Evolutionary conservation across 352 stramenopile genomes (phyloP).

Genomic region (Blastocystis sp.): DNA sequence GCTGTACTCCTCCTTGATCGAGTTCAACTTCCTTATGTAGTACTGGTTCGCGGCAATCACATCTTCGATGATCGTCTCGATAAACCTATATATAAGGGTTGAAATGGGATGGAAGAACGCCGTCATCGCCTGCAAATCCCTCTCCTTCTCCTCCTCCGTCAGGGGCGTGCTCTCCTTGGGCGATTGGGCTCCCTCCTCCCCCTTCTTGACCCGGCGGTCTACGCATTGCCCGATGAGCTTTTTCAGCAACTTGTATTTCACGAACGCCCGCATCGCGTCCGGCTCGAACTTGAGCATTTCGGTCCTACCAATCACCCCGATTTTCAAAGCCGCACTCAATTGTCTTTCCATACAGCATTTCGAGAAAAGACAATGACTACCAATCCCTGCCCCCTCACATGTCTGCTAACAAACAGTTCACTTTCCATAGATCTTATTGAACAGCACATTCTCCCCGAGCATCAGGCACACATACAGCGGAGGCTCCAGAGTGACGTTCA

Average conservation of each 20-base stretch:
- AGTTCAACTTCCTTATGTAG: conserved; percentile 52
- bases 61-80: conserved; percentile 62
- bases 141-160: conserved; percentile 13
- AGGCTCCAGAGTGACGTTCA: conserved; percentile 36
- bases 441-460: conserved; percentile 33
- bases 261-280: conserved; percentile 51
- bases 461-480: conserved; percentile 59
- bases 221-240: conserved; percentile 55
- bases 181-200: background rate
- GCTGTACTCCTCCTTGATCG: conserved; percentile 35
- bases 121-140: conserved; percentile 27
- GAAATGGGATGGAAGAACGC: background rate
- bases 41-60: conserved; percentile 63
- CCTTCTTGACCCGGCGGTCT: background rate
- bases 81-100: conserved; percentile 53
- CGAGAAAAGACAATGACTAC: background rate
- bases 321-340: conserved; percentile 25
- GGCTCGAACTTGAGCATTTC: conserved; percentile 63
- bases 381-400: background rate
- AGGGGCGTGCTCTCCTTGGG: background rate
- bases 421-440: conserved; percentile 68
- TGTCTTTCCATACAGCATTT: conserved; percentile 65
- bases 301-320: conserved; percentile 11
- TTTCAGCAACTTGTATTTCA: conserved; percentile 64
- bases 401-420: conserved; percentile 37